phyloP scores from a whole-genome alignment of 768 basidiomycete genomes.

The Russula ochroleuca region DNA sequence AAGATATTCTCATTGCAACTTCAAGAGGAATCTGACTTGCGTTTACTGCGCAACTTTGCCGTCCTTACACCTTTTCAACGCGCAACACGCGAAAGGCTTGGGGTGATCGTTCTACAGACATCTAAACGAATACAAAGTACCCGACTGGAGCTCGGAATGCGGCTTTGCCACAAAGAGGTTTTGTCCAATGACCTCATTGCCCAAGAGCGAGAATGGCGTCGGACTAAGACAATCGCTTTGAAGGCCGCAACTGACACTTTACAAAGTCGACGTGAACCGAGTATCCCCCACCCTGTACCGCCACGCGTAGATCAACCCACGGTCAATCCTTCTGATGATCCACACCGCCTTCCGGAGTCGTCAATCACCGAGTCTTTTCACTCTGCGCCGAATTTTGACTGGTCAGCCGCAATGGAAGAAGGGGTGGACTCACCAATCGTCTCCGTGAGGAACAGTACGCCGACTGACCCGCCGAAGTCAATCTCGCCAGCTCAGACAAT shows the following conservation, averaged over 20 bases:
- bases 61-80: constrained; percentile 85
- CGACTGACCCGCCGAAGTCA: not conserved
- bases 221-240: constrained; percentile 65
- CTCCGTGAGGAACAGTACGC: not conserved
- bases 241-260: constrained; percentile 67
- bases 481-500: constrained; percentile 1
- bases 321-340: constrained; percentile 23
- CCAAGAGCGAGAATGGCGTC: constrained; percentile 62
- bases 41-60: constrained; percentile 74
- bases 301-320: constrained; percentile 26
- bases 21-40: constrained; percentile 64
- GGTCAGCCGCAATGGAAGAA: constrained; percentile 26
- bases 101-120: constrained; percentile 53
- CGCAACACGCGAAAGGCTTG: constrained; percentile 73
- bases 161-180: constrained; percentile 71
- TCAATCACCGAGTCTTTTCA: constrained; percentile 57
- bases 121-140: constrained; percentile 61
- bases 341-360: constrained; percentile 38
- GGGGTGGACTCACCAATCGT: constrained; percentile 2
- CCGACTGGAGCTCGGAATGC: constrained; percentile 68
- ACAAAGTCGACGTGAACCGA: constrained; percentile 40
- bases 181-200: constrained; percentile 70
- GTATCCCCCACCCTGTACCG: constrained; percentile 17
- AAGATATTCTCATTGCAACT: constrained; percentile 50
- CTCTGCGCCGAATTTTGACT: constrained; percentile 56